phyloP scores from a whole-genome alignment of 176 grass and related monocot genomes.

The Secale cereale region DNA sequence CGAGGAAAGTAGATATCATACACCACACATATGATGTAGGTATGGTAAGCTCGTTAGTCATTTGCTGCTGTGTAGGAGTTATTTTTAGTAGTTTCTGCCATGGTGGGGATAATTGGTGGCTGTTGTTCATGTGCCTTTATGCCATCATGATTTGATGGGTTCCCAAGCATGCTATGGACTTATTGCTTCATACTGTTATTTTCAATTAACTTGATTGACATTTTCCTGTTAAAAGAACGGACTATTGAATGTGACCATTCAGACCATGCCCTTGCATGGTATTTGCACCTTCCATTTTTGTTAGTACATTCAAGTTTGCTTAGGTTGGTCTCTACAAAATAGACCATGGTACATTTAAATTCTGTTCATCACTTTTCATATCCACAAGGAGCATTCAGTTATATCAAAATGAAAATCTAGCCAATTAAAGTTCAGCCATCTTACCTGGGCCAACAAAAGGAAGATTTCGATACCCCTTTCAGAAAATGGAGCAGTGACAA shows the following conservation, averaged over 20 bases:
- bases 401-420: not conserved
- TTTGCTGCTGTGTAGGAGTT: not conserved
- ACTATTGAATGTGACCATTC: not conserved
- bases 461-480: not conserved
- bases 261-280: not conserved
- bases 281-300: not conserved
- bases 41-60: conserved; percentile 1
- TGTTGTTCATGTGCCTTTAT: not conserved
- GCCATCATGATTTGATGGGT: not conserved
- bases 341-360: not conserved
- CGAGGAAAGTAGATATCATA: conserved; percentile 6
- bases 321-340: not conserved
- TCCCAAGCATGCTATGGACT: not conserved
- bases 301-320: not conserved
- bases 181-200: not conserved
- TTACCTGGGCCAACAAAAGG: not conserved
- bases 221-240: conserved; percentile 5
- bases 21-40: not conserved
- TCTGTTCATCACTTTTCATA: not conserved
- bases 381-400: not conserved
- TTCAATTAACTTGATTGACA: not conserved
- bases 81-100: not conserved
- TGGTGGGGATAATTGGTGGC: not conserved
- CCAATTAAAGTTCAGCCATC: not conserved
- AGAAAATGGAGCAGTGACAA: not conserved